Evolutionary conservation across 805 yeast species (phyloP).

Genomic region (Hanseniaspora jakobsenii): DNA sequence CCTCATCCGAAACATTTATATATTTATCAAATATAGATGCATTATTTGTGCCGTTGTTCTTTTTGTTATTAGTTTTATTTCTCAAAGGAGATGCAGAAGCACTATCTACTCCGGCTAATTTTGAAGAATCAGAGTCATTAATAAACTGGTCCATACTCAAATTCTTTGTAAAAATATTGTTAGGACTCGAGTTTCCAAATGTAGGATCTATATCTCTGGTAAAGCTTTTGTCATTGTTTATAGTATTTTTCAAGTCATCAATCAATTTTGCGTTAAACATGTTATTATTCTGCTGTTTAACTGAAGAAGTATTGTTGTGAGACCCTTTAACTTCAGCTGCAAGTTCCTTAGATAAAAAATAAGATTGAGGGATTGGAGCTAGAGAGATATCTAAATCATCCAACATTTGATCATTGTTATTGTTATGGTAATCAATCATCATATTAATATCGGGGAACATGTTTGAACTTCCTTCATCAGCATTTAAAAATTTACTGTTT

Average conservation of each 20-base stretch:
- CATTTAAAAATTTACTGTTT: constrained; percentile 4
- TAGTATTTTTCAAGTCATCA: constrained; percentile 3
- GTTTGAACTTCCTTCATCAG: too few species aligned
- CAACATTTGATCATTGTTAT: not conserved
- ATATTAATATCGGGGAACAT: constrained; percentile 12
- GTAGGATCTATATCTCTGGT: too few species aligned
- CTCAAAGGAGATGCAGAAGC: constrained; percentile 5
- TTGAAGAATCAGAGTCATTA: too few species aligned
- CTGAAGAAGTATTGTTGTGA: too few species aligned
- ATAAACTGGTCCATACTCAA: too few species aligned
- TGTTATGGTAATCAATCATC: constrained; percentile 4
- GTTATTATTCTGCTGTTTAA: not conserved
- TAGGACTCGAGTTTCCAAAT: too few species aligned
- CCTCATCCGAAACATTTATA: constrained; percentile 6
- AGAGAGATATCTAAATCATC: not conserved
- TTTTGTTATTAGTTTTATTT: constrained; percentile 1
- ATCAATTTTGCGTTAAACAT: not conserved
- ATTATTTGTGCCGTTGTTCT: too few species aligned
- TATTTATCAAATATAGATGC: constrained; percentile 8
- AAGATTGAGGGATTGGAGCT: constrained; percentile 2
- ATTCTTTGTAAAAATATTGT: too few species aligned
- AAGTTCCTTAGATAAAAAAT: constrained; percentile 6
- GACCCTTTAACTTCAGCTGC: not conserved
- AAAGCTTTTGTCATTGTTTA: not conserved
- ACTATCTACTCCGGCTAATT: too few species aligned